phyloP scores from a whole-genome alignment of 352 stramenopile species.

The Globisporangium middletonii region DNA sequence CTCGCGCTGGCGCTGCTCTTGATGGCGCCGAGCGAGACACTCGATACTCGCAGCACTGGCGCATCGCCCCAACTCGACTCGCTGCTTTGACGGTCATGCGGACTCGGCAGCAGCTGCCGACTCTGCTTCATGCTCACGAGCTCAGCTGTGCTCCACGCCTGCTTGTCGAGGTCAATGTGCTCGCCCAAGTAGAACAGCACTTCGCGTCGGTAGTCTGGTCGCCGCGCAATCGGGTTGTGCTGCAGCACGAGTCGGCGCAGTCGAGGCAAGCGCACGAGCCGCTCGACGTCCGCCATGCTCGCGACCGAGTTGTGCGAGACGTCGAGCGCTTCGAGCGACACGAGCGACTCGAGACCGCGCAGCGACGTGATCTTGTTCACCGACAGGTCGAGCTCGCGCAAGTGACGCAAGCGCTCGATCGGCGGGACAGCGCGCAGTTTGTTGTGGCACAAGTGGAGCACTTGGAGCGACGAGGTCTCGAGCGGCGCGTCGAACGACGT shows the following conservation, averaged over 20 bases:
- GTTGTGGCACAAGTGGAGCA: conserved; percentile 70
- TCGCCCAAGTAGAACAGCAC: conserved; percentile 77
- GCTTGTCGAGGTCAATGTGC: conserved; percentile 52
- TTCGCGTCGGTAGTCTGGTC: conserved; percentile 75
- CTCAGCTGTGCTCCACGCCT: conserved; percentile 55
- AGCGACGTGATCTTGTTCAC: conserved; percentile 61
- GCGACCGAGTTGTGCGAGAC: conserved; percentile 65
- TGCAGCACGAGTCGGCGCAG: conserved; percentile 48
- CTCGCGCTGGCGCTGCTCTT: neutral
- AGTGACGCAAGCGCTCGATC: conserved; percentile 26
- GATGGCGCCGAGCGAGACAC: neutral
- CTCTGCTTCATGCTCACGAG: conserved; percentile 66
- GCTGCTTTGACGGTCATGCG: neutral
- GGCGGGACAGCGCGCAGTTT: conserved; percentile 35
- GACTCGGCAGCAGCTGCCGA: conserved; percentile 39
- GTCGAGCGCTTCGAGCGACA: conserved; percentile 43
- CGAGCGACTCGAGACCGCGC: conserved; percentile 39
- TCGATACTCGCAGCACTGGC: neutral
- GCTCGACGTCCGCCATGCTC: conserved; percentile 48
- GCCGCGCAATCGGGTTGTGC: conserved; percentile 66
- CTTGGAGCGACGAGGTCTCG: conserved; percentile 28
- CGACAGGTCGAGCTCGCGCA: conserved; percentile 59
- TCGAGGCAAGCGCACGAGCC: conserved; percentile 31
- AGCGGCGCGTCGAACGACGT: conserved; percentile 26
- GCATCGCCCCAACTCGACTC: conserved; percentile 6